Evolutionary conservation across 805 yeast genomes (phyloP), one percentile per base, ranked within the genome.

Genomic region (Zygosaccharomyces pseudorouxii): DNA sequence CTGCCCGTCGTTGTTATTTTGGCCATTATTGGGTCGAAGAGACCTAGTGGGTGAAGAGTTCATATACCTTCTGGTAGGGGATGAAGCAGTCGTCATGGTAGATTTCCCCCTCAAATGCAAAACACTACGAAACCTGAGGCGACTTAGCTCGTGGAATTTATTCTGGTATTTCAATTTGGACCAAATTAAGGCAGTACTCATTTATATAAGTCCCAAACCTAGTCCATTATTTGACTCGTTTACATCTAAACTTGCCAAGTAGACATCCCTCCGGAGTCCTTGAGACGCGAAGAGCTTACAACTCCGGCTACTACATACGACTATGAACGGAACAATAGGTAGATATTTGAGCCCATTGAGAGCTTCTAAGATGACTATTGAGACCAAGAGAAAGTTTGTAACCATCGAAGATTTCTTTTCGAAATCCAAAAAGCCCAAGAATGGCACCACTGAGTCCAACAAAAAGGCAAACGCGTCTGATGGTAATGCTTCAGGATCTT

Each of bases 341-440:
- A 41, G 37, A 5, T 11, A 19, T 29, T 14, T 11, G 14, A 16
- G 27, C 16, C 44, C 23, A 22, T 25, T 29, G 7, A 4, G 28
- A 16, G 14, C 33, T 28, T 19, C 28, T 18, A 41, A 29, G 33
- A 54, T 54, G 57, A 48, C 54, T 19, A 48, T 46, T 6, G 47
- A 42, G 12, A 22, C 28, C 19, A 55, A 55, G 47, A 50, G 54
- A 30, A 52, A 48, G 40, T 53, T 48, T 29, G 28, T 49, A 6
- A 47, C 53, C 0, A 57, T 58, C 36, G 55, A 52, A 14, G 58
- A 54, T 4, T 58, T 58, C 27, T 57, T 58, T 41, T 54, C 55
- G 48, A 51, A 50, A 31, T n/a, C 23, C 4, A 51, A 51, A 40
- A 31, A 35, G 31, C 27, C 43, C 4, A 47, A 43, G 31, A 33